A percentile compares a stretch with the other conserved stretches of the same genome.
Evolutionary conservation across 257 asterid species (phyloP).

Genomic region (Plectranthus barbatus): DNA sequence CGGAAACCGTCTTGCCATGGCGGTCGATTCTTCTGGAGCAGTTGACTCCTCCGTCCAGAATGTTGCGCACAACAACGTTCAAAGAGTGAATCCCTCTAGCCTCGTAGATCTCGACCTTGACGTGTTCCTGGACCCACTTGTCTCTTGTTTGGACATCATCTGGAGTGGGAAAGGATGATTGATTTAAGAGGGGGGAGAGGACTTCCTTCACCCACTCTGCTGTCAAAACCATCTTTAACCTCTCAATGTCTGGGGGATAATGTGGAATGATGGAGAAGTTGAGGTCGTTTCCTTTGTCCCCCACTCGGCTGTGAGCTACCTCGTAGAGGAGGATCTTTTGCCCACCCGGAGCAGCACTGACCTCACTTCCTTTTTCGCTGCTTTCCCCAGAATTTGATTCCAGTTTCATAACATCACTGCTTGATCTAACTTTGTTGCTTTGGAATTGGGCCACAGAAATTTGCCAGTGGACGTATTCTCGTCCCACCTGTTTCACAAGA

Average conservation of each 20-base stretch:
- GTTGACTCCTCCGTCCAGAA: constrained; percentile 93
- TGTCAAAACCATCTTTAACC: constrained; percentile 64
- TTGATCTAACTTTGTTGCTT: constrained; percentile 27
- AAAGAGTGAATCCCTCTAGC: constrained; percentile 68
- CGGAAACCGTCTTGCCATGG: constrained; percentile 86
- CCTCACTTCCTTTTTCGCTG: constrained; percentile 13
- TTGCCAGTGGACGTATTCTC: constrained; percentile 67
- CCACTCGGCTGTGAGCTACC: constrained; percentile 81
- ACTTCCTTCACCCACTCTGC: constrained; percentile 68
- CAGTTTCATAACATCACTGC: constrained; percentile 11
- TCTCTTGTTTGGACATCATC: constrained; percentile 36
- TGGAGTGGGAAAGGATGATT: constrained; percentile 42
- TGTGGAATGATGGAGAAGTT: constrained; percentile 88
- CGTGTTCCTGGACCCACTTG: constrained; percentile 41
- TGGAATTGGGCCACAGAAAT: constrained; percentile 31
- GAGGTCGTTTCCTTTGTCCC: constrained; percentile 85
- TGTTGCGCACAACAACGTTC: constrained; percentile 70
- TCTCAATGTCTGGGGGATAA: constrained; percentile 63
- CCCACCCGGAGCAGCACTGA: constrained; percentile 50
- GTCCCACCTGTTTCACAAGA: constrained; percentile 50
- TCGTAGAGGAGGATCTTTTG: constrained; percentile 53
- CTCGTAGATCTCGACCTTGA: constrained; percentile 76
- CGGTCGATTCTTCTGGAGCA: constrained; percentile 92
- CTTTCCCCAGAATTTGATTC: constrained; percentile 22
- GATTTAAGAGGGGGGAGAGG: constrained; percentile 47